Evolutionary conservation across 2,329 filamentous ascomycete species (phyloP).

Genomic region (Pleochaeta shiraiana): DNA sequence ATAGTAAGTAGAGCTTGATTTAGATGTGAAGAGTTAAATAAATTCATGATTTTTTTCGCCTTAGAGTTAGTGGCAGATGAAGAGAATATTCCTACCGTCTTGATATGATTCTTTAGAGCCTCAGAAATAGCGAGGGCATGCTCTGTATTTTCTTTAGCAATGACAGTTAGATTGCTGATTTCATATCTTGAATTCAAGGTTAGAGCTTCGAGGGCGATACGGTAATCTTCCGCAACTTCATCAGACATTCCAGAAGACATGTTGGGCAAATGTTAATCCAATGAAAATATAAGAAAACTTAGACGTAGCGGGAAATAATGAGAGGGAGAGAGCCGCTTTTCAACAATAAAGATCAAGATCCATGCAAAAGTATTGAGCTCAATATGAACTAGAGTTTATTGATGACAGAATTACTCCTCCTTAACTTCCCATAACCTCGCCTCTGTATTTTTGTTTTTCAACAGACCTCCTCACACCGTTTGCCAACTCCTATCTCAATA

Average conservation of each 20-base stretch:
- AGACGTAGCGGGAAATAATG: background rate
- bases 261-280: slow-evolving; percentile 21
- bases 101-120: slow-evolving; percentile 80
- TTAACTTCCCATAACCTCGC: slow-evolving; percentile 10
- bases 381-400: slow-evolving; percentile 20
- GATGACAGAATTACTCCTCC: slow-evolving; percentile 16
- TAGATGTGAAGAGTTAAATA: background rate
- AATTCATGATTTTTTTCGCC: background rate
- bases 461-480: too few relatives aligned
- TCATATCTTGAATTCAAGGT: slow-evolving; percentile 81
- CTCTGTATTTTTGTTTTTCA: too few relatives aligned
- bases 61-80: slow-evolving; percentile 6
- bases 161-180: slow-evolving; percentile 93
- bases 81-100: slow-evolving; percentile 45
- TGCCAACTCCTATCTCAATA: too few relatives aligned
- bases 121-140: slow-evolving; percentile 85
- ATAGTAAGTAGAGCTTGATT: slow-evolving; percentile 11
- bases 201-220: slow-evolving; percentile 77
- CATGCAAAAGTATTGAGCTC: slow-evolving; percentile 19
- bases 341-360: slow-evolving; percentile 19
- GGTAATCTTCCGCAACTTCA: slow-evolving; percentile 90
- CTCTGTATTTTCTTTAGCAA: slow-evolving; percentile 93
- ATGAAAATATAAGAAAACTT: slow-evolving; percentile 4
- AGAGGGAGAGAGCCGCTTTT: slow-evolving; percentile 8
- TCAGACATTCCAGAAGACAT: slow-evolving; percentile 43